Percentiles rank a stretch among this genome's conserved stretches.
Conservation (phyloP, 2,329 filamentous ascomycete species). For the Colletotrichum sp. region DNA sequence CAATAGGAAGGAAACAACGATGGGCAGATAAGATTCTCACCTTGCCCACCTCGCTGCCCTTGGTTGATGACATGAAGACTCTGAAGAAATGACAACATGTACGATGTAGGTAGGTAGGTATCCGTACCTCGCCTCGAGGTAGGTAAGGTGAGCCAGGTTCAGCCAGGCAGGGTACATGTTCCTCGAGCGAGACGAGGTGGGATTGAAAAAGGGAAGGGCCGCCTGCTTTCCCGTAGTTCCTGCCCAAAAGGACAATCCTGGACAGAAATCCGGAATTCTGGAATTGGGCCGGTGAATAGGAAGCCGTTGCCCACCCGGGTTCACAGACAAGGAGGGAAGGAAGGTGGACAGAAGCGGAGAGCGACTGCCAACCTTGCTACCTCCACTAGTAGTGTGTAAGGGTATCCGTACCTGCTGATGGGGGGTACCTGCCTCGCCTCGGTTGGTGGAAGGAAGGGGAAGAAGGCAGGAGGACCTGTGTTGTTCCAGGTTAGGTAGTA, state of each 20-base stretch:
- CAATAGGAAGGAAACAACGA: not conserved
- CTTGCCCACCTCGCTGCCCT: not conserved
- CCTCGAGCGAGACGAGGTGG: not conserved
- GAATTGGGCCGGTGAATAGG: conserved; percentile 1
- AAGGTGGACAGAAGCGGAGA: not conserved
- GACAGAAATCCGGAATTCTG: conserved; percentile 18
- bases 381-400: not conserved
- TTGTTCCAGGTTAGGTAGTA: not conserved
- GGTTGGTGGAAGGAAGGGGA: not conserved
- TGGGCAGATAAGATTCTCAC: not conserved
- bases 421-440: not conserved
- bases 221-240: conserved; percentile 1
- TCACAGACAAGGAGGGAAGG: conserved; percentile 13
- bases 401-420: not conserved
- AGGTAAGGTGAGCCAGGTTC: not conserved
- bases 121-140: not conserved
- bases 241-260: conserved; percentile 6
- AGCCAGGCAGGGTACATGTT: not conserved
- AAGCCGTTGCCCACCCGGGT: conserved; percentile 10
- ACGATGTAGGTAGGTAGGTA: not conserved
- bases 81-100: not conserved
- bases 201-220: conserved; percentile 12
- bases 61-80: not conserved
- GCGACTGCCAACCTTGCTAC: not conserved
- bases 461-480: not conserved